Conservation (phyloP, 306 rosid species). For the Vigna hirtella region DNA sequence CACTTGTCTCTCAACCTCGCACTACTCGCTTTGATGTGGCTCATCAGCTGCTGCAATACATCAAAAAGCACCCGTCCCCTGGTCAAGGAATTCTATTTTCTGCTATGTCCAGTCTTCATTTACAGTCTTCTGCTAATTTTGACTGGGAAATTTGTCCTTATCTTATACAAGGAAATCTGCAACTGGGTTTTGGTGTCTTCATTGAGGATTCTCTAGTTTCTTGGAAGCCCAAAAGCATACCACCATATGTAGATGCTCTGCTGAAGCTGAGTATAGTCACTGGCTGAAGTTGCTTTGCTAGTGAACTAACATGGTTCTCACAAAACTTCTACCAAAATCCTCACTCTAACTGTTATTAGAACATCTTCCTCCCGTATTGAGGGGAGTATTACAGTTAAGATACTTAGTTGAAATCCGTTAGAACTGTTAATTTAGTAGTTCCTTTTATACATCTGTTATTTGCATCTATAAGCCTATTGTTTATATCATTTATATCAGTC, state of each 20-base stretch:
- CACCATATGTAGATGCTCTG: neutral
- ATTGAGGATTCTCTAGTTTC: neutral
- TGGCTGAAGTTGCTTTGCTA: neutral
- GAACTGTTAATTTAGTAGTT: neutral
- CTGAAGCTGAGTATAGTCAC: neutral
- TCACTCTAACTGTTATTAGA: neutral
- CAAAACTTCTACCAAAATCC: neutral
- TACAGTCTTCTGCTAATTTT: neutral
- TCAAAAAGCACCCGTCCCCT: neutral
- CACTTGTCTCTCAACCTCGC: neutral
- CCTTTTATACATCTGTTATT: neutral
- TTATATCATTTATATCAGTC: neutral
- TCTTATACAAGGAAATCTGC: neutral
- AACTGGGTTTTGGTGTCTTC: neutral
- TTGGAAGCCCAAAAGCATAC: neutral
- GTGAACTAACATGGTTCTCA: neutral
- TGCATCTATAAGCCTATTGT: neutral
- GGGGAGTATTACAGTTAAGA: neutral
- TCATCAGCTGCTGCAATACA: neutral
- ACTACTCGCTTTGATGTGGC: neutral
- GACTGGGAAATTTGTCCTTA: neutral
- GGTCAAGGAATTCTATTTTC: neutral
- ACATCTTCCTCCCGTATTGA: neutral
- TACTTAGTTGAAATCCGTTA: neutral
- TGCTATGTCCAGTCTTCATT: neutral